These are phyloP conservation scores for Thermomyces lanuginosus DNA, from an alignment of 2,329 filamentous ascomycete genomes.

Conservation along the genomic window DNA sequence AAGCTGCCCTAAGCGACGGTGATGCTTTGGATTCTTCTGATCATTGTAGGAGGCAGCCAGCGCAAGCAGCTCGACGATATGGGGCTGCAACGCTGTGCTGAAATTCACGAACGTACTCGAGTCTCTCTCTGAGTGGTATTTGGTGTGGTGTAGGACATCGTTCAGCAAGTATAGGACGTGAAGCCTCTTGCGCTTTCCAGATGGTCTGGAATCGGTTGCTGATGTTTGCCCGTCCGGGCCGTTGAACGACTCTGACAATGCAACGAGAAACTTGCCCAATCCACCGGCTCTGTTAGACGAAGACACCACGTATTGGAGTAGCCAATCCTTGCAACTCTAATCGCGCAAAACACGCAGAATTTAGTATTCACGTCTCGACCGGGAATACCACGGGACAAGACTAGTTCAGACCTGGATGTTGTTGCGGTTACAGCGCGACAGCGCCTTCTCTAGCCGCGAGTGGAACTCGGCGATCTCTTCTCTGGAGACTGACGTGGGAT, in stretches of 20 bases:
- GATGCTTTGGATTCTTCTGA: conserved; percentile 47
- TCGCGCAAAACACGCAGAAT: conserved; percentile 10
- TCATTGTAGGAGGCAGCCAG: conserved; percentile 38
- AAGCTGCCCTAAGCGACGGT: conserved; percentile 46
- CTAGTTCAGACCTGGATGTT: conserved; percentile 72
- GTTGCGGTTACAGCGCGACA: conserved; percentile 56
- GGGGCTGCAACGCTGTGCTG: conserved; percentile 39
- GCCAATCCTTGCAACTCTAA: conserved; percentile 81
- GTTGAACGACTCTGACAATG: conserved; percentile 46
- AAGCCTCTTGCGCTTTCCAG: conserved; percentile 51
- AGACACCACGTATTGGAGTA: conserved; percentile 52
- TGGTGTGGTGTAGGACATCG: conserved; percentile 58
- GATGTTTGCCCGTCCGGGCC: background rate
- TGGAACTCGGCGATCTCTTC: conserved; percentile 56
- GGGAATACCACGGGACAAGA: conserved; percentile 14
- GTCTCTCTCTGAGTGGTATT: conserved; percentile 31
- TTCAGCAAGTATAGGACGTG: conserved; percentile 65
- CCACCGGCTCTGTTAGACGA: conserved; percentile 50
- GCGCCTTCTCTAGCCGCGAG: conserved; percentile 44
- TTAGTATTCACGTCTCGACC: conserved; percentile 20
- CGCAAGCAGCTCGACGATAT: conserved; percentile 46
- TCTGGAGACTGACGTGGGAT: conserved; percentile 52
- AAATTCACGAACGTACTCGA: conserved; percentile 33
- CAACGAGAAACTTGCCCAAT: conserved; percentile 59
- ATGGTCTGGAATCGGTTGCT: conserved; percentile 32